These are phyloP conservation scores for Chlorella sp. DNA, from an alignment of 139 green algal species.

Conservation along the genomic window DNA sequence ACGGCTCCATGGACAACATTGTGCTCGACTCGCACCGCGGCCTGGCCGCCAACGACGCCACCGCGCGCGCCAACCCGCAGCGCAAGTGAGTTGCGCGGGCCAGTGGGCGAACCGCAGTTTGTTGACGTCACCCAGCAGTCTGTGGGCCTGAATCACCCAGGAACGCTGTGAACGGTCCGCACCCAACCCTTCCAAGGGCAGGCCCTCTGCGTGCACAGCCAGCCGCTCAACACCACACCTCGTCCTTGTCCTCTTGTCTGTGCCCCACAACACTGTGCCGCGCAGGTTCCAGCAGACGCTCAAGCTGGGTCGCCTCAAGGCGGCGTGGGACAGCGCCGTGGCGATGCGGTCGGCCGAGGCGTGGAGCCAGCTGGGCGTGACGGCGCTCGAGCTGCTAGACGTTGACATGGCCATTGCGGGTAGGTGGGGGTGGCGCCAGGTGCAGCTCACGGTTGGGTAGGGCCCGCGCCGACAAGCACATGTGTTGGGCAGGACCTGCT, in stretches of 20 bases:
- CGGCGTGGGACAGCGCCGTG: constrained; percentile 42
- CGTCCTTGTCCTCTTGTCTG: no score
- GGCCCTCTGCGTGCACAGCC: no score
- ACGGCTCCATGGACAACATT: constrained; percentile 40
- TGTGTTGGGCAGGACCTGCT: not conserved
- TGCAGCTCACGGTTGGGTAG: no score
- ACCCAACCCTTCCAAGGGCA: no score
- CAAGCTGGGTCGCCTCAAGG: constrained; percentile 34
- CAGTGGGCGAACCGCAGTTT: no score
- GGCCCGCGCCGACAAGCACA: no score
- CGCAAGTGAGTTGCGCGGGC: constrained; percentile 10
- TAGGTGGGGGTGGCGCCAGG: no score
- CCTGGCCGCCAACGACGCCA: constrained; percentile 25
- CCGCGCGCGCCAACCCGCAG: constrained; percentile 7
- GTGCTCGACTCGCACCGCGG: constrained; percentile 45
- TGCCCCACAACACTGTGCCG: no score
- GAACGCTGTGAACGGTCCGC: no score
- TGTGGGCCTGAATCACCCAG: no score
- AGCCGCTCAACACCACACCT: no score
- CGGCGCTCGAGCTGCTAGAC: constrained; percentile 59
- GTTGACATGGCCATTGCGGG: constrained; percentile 51
- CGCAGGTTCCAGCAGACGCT: constrained; percentile 32
- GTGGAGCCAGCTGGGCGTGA: constrained; percentile 46
- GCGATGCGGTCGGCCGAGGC: constrained; percentile 32
- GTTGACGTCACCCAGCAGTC: no score